Evolutionary conservation across 1,284 basidiomycete species (phyloP).

Genomic region (Cryptococcus hybrid): DNA sequence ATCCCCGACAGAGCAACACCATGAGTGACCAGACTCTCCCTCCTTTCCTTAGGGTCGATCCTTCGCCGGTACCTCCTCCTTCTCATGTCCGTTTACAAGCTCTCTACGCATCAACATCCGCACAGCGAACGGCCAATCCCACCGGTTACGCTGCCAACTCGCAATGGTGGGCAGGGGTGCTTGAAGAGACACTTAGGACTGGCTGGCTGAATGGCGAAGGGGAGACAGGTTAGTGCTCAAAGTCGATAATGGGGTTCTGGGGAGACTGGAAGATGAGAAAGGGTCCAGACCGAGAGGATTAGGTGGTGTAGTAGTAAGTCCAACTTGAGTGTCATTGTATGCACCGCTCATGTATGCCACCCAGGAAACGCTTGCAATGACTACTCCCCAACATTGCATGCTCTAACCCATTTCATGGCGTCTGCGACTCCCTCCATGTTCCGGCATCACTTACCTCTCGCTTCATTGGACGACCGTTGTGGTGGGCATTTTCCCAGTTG

Average conservation of each 20-base stretch:
- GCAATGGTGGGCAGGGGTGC: slow-evolving; percentile 78
- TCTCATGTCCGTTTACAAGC: slow-evolving; percentile 65
- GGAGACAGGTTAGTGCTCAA: slow-evolving; percentile 63
- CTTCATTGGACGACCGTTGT: slow-evolving; percentile 72
- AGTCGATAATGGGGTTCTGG: slow-evolving; percentile 61
- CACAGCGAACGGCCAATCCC: slow-evolving; percentile 79
- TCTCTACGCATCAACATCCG: slow-evolving; percentile 82
- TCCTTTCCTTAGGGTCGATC: slow-evolving; percentile 22
- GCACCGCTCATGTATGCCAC: not conserved
- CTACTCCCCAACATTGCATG: slow-evolving; percentile 51
- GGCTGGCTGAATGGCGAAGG: slow-evolving; percentile 56
- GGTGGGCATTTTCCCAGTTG: slow-evolving; percentile 79
- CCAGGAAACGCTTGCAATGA: slow-evolving; percentile 30
- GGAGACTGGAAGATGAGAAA: slow-evolving; percentile 55
- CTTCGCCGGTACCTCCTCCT: slow-evolving; percentile 38
- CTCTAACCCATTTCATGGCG: slow-evolving; percentile 60
- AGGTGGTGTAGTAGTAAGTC: slow-evolving; percentile 74
- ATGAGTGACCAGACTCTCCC: slow-evolving; percentile 8
- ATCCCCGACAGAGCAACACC: too few species aligned
- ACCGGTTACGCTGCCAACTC: slow-evolving; percentile 75
- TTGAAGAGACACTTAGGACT: slow-evolving; percentile 62
- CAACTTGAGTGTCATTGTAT: not conserved
- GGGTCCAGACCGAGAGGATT: slow-evolving; percentile 69
- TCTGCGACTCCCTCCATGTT: slow-evolving; percentile 65
- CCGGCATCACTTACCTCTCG: slow-evolving; percentile 67